Conservation (phyloP, 768 basidiomycete species). For the Amanita fuliginea region DNA sequence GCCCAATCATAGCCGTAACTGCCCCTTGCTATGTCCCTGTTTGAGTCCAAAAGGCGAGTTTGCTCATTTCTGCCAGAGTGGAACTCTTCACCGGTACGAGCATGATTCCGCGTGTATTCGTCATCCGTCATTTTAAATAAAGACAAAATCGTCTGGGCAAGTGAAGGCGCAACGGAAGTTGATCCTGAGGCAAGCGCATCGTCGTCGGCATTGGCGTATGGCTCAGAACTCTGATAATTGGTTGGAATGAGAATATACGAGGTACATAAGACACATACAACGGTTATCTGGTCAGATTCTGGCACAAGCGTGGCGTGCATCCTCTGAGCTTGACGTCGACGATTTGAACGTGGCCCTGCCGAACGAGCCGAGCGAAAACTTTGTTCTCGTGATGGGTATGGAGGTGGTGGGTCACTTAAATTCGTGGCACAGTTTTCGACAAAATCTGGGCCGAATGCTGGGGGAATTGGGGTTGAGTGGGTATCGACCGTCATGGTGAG, state of each 20-base stretch:
- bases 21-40: background rate
- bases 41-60: background rate
- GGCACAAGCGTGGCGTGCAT: background rate
- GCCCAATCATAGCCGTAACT: constrained; percentile 1
- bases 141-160: constrained; percentile 59
- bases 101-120: constrained; percentile 22
- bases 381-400: constrained; percentile 5
- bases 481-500: background rate
- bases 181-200: constrained; percentile 9
- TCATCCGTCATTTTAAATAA: constrained; percentile 49
- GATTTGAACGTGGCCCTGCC: background rate
- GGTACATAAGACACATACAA: too few relatives aligned
- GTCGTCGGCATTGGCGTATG: background rate
- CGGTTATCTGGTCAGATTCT: background rate
- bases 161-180: constrained; percentile 49
- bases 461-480: background rate
- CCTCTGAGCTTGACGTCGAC: background rate
- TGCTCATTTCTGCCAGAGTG: constrained; percentile 11
- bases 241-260: background rate
- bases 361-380: background rate
- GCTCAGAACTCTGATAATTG: background rate
- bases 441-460: background rate
- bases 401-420: constrained; percentile 4
- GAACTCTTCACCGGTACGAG: constrained; percentile 24
- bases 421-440: background rate